Percentiles rank a stretch among this genome's conserved stretches.
These are phyloP conservation scores for Artemisia argyi DNA, from an alignment of 129 eudicot species.

Conservation along the genomic window DNA sequence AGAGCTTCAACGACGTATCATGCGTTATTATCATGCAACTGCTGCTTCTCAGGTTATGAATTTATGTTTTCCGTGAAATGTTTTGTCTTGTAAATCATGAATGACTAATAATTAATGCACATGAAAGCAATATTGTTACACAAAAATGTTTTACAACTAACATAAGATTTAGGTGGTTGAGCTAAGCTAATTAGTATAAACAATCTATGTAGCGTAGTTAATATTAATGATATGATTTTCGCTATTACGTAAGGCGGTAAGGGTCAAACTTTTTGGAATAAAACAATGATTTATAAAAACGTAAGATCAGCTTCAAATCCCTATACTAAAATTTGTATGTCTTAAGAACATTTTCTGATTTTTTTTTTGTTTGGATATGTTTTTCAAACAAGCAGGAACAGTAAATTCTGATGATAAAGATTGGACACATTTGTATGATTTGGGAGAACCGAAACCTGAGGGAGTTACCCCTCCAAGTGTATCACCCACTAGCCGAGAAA, in stretches of 20 bases:
- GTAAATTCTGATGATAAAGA: conserved; percentile 42
- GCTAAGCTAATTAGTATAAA: too few species aligned
- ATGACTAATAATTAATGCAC: too few species aligned
- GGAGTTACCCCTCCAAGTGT: conserved; percentile 43
- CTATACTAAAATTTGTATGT: too few species aligned
- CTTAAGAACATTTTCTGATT: too few species aligned
- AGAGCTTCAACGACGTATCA: conserved; percentile 62
- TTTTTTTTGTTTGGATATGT: background rate
- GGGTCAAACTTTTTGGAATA: too few species aligned
- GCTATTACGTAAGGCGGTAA: too few species aligned
- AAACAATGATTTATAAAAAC: too few species aligned
- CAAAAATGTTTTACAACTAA: too few species aligned
- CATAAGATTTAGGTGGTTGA: too few species aligned
- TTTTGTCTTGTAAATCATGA: background rate
- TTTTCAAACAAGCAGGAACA: conserved; percentile 51
- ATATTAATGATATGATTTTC: background rate
- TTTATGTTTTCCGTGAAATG: background rate
- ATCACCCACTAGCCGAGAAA: conserved; percentile 42
- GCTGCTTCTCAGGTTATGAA: conserved; percentile 56
- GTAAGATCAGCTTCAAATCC: too few species aligned
- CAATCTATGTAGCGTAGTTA: background rate
- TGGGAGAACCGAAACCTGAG: conserved; percentile 47
- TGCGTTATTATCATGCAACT: conserved; percentile 55
- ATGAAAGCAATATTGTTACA: too few species aligned
- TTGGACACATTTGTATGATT: conserved; percentile 65